Percentiles rank a stretch among this genome's conserved stretches.
phyloP scores from a whole-genome alignment of 495 filamentous ascomycete genomes.

The Baudoinia panamericana region DNA sequence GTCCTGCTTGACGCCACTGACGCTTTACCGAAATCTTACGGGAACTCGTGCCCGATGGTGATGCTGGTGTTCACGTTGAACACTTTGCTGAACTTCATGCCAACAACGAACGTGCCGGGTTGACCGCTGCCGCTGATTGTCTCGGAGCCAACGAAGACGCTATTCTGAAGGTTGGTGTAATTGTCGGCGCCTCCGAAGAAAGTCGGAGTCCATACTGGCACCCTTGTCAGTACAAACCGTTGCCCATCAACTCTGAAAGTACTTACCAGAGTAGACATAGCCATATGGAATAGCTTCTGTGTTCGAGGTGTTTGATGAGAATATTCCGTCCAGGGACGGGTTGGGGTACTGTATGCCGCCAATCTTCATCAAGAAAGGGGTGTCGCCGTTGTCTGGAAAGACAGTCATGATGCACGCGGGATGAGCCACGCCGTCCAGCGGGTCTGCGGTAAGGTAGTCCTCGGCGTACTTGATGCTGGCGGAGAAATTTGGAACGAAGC shows the following conservation, averaged over 20 bases:
- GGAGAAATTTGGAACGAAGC: constrained; percentile 10
- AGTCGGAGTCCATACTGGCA: constrained; percentile 11
- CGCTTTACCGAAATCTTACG: no score
- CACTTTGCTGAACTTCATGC: constrained; percentile 7
- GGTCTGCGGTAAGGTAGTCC: constrained; percentile 9
- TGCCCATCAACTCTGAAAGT: background rate
- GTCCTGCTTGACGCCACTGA: no score
- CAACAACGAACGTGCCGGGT: constrained; percentile 3
- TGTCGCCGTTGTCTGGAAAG: constrained; percentile 9
- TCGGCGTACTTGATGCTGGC: constrained; percentile 1
- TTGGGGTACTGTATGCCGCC: constrained; percentile 4
- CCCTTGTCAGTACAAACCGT: no score
- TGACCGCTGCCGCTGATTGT: constrained; percentile 9
- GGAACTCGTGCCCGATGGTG: constrained; percentile 16
- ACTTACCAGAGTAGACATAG: constrained; percentile 10
- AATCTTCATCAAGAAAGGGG: constrained; percentile 8
- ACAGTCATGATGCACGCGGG: constrained; percentile 3
- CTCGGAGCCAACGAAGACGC: constrained; percentile 16
- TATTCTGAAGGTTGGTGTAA: constrained; percentile 16
- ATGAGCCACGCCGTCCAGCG: background rate
- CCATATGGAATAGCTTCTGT: constrained; percentile 8
- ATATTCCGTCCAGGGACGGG: constrained; percentile 1
- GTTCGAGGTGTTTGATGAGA: background rate
- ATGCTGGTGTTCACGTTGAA: constrained; percentile 14
- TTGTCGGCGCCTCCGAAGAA: constrained; percentile 13